Conservation (phyloP, 2,329 filamentous ascomycete genomes). For the Talaromyces sp. region DNA sequence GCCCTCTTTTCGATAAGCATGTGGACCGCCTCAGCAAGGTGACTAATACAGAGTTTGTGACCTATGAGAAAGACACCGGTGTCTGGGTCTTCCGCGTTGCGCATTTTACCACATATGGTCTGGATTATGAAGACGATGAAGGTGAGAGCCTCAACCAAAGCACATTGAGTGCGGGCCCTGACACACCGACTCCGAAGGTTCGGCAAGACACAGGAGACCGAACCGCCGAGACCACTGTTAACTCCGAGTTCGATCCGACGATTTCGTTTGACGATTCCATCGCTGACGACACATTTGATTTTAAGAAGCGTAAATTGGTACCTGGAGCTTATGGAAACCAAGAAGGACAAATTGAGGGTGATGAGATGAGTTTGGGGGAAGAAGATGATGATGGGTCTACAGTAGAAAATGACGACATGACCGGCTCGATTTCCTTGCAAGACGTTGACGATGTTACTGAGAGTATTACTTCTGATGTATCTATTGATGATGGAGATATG, state of each 20-base stretch:
- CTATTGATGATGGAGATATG: slow-evolving; percentile 70
- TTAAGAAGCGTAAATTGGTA: slow-evolving; percentile 54
- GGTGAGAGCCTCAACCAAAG: slow-evolving; percentile 52
- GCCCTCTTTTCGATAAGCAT: slow-evolving; percentile 74
- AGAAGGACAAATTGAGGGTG: slow-evolving; percentile 50
- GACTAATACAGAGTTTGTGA: slow-evolving; percentile 73
- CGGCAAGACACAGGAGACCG: slow-evolving; percentile 25
- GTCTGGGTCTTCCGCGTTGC: slow-evolving; percentile 91
- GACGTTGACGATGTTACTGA: slow-evolving; percentile 56
- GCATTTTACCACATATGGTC: slow-evolving; percentile 92
- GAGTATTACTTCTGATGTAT: slow-evolving; percentile 58
- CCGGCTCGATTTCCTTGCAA: slow-evolving; percentile 69
- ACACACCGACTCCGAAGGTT: slow-evolving; percentile 47
- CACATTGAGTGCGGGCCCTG: slow-evolving; percentile 50
- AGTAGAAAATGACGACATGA: slow-evolving; percentile 81
- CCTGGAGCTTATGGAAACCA: slow-evolving; percentile 78
- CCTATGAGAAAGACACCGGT: slow-evolving; percentile 75
- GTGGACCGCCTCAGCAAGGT: slow-evolving; percentile 74
- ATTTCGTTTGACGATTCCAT: slow-evolving; percentile 43
- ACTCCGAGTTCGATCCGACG: slow-evolving; percentile 37
- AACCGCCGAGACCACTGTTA: slow-evolving; percentile 29
- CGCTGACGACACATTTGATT: slow-evolving; percentile 56
- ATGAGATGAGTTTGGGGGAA: slow-evolving; percentile 29
- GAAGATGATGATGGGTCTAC: slow-evolving; percentile 65
- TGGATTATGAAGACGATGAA: slow-evolving; percentile 68